Conservation (phyloP, 164 flowering plant genomes). For the Magnolia kwangsiensis region DNA sequence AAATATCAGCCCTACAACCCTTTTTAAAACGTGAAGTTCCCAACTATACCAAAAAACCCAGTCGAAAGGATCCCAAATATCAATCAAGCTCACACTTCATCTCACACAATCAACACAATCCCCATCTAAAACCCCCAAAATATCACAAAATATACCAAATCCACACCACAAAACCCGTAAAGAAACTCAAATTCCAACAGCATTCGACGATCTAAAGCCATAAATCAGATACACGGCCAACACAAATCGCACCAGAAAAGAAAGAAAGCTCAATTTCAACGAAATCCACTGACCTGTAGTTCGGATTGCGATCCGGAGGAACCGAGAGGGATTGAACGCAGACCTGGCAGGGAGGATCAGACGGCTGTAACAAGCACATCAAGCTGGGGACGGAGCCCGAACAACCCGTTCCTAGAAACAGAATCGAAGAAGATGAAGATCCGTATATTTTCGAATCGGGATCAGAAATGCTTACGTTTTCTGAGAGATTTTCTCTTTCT, state of each 20-base stretch:
- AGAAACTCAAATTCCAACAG: background rate
- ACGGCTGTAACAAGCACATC: constrained; percentile 76
- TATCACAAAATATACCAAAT: background rate
- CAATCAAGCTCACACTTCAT: too few species aligned
- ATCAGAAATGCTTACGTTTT: constrained; percentile 14
- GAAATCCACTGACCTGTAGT: constrained; percentile 57
- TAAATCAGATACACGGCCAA: background rate
- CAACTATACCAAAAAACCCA: too few species aligned
- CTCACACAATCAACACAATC: too few species aligned
- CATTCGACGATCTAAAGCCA: constrained; percentile 8
- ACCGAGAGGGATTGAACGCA: constrained; percentile 52
- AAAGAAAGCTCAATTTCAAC: background rate
- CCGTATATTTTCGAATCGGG: background rate
- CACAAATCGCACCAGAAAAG: background rate
- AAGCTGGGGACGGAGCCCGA: constrained; percentile 78
- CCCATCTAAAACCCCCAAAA: background rate
- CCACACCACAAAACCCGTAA: background rate
- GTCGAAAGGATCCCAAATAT: too few species aligned
- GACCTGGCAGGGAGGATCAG: constrained; percentile 77
- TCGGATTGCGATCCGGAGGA: constrained; percentile 74
- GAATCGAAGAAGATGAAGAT: constrained; percentile 28
- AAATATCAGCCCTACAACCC: background rate
- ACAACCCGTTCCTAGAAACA: constrained; percentile 90
- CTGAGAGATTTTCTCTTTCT: background rate
- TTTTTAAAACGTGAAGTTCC: too few species aligned